Evolutionary conservation across 805 yeast genomes (phyloP).

Genomic region (Grigorovia yakushimaensis): DNA sequence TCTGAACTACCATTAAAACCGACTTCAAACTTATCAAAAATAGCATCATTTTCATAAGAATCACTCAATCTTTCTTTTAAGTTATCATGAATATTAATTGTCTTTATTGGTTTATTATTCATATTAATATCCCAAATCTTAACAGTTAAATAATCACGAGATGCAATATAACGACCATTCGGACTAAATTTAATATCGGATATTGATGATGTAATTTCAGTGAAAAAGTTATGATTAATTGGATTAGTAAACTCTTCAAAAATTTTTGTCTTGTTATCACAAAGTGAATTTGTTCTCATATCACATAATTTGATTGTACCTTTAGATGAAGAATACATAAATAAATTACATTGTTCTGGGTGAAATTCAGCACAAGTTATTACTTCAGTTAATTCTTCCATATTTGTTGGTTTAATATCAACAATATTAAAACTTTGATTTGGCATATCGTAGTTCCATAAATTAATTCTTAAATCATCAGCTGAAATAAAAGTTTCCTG

Average conservation of each 20-base stretch:
- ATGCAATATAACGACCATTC: slow-evolving; percentile 91
- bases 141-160: slow-evolving; percentile 94
- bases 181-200: slow-evolving; percentile 87
- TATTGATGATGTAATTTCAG: slow-evolving; percentile 91
- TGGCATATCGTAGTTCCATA: slow-evolving; percentile 91
- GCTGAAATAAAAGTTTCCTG: slow-evolving; percentile 90
- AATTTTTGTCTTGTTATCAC: slow-evolving; percentile 79
- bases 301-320: slow-evolving; percentile 94
- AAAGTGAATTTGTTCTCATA: slow-evolving; percentile 90
- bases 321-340: slow-evolving; percentile 91
- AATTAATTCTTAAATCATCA: slow-evolving; percentile 88
- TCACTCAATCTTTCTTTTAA: slow-evolving; percentile 89
- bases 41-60: slow-evolving; percentile 96
- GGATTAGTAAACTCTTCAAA: slow-evolving; percentile 94
- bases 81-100: slow-evolving; percentile 92
- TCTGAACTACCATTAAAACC: slow-evolving; percentile 88
- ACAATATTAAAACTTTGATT: slow-evolving; percentile 95
- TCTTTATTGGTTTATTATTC: slow-evolving; percentile 91
- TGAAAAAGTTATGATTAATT: slow-evolving; percentile 84
- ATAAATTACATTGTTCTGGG: slow-evolving; percentile 82
- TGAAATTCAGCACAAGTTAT: slow-evolving; percentile 96
- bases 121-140: slow-evolving; percentile 97
- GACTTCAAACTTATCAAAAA: slow-evolving; percentile 96
- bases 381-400: slow-evolving; percentile 98
- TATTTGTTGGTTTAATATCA: slow-evolving; percentile 93